Evolutionary conservation across 164 flowering plant species (phyloP).

Genomic region (Liquidambar formosana): DNA sequence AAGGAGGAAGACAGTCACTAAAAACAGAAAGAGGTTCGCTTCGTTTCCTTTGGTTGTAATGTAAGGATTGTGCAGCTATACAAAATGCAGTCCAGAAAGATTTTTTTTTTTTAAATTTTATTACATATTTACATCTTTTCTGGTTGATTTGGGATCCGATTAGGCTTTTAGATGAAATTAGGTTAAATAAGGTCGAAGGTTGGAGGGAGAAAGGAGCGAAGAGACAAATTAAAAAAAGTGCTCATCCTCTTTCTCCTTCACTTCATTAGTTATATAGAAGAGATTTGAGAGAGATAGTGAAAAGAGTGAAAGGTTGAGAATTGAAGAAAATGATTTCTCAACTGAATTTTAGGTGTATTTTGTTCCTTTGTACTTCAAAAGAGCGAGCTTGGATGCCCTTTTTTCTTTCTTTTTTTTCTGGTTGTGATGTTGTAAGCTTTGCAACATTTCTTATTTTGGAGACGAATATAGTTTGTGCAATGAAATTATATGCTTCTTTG

Average conservation of each 20-base stretch:
- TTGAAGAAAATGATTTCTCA: conserved; percentile 20
- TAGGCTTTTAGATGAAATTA: conserved; percentile 15
- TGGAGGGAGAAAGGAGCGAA: conserved; percentile 80
- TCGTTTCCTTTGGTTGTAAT: conserved; percentile 20
- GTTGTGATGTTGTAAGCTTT: conserved; percentile 47
- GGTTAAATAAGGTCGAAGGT: conserved; percentile 32
- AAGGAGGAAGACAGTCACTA: background rate
- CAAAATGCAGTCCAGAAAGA: conserved; percentile 33
- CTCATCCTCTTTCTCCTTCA: conserved; percentile 95
- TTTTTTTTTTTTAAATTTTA: conserved; percentile 12
- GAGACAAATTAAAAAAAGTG: conserved; percentile 61
- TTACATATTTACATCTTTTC: conserved; percentile 8
- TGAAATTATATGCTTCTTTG: background rate
- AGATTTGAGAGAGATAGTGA: conserved; percentile 13
- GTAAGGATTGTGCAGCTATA: conserved; percentile 53
- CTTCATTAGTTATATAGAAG: conserved; percentile 20
- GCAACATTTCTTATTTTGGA: conserved; percentile 28
- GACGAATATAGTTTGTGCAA: conserved; percentile 33
- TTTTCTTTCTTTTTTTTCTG: conserved; percentile 5
- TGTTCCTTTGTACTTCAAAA: conserved; percentile 10
- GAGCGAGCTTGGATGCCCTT: background rate
- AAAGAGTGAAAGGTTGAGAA: conserved; percentile 22
- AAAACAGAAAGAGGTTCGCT: conserved; percentile 4
- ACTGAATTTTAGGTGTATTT: conserved; percentile 16
- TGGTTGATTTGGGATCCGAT: conserved; percentile 17